These are phyloP conservation scores for Pilasporangium apinafurcum DNA, from an alignment of 352 stramenopile species.

Conservation along the genomic window DNA sequence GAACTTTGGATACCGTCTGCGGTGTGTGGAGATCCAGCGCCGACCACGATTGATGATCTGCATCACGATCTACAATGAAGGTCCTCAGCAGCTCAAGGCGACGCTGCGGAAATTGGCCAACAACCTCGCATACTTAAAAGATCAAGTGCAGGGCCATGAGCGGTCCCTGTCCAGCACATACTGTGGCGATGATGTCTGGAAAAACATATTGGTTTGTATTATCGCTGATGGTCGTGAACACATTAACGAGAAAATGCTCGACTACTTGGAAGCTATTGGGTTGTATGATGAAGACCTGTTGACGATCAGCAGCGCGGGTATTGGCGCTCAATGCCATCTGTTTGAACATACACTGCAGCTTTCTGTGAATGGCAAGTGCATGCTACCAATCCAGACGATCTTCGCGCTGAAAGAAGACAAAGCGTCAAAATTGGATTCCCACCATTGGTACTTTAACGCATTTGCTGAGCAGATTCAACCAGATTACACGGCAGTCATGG, in stretches of 20 bases:
- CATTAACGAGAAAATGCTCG: conserved; percentile 70
- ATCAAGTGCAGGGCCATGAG: conserved; percentile 21
- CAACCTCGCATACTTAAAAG: conserved; percentile 68
- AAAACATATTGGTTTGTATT: conserved; percentile 78
- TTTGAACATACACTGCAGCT: conserved; percentile 85
- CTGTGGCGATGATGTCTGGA: conserved; percentile 65
- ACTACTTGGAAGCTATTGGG: conserved; percentile 67
- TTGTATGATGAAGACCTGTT: conserved; percentile 82
- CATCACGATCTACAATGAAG: conserved; percentile 87
- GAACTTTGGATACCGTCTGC: conserved; percentile 66
- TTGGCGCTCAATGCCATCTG: conserved; percentile 74
- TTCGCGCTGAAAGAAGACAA: conserved; percentile 84
- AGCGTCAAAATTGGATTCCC: conserved; percentile 76
- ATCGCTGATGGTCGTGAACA: conserved; percentile 74
- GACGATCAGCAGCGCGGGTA: conserved; percentile 81
- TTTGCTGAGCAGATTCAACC: conserved; percentile 81
- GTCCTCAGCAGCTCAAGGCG: conserved; percentile 49
- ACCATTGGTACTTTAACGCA: conserved; percentile 83
- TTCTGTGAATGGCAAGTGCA: conserved; percentile 52
- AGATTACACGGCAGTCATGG: conserved; percentile 78
- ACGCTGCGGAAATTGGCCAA: conserved; percentile 80
- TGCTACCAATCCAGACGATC: conserved; percentile 69
- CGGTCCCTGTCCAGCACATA: conserved; percentile 34
- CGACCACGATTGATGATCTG: conserved; percentile 76
- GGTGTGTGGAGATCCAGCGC: conserved; percentile 67